Base-by-base conservation (phyloP, 192 early-diverging fungal species). In the Chytriomyces confervae region DNA sequence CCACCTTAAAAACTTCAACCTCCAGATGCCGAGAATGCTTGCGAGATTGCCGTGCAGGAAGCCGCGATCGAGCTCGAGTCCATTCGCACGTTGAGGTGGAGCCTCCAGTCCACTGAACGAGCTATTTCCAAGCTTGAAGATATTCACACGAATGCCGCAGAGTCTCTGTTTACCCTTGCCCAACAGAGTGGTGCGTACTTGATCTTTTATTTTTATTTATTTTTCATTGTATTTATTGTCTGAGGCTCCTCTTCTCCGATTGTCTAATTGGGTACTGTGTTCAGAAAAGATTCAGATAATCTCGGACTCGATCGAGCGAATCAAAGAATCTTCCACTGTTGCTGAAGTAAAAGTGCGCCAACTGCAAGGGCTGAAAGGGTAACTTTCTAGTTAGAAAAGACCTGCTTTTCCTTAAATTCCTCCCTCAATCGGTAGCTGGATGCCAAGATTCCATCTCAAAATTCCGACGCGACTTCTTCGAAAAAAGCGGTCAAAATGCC, bases 271-370 rank as follows among this genome's bases (percentile, higher is more conserved):
- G 36, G 36, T 36, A 1, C 36, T 36, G 36, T 36, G 36, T 36
- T 36, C 72, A 76, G 74, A 76, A 50, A 76, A 76, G 63, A 27
- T 76, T 13, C 24, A 64, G 5, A 50, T 18, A 7, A 45, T 49
- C 9, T 8, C 13, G 13, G 50, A 76, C 20, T 51, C 74, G 9
- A 64, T 76, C 36, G 8, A 66, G 5, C 8, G 50, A 29, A 76
- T 76, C 13, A 48, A 66, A n/a, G 62, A 76, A 13, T 24, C 18
- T 20, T 47, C 62, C n/a, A 64, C 64, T 3, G 46, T 29, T 9
- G 61, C 74, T 8, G 74, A 76, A 7, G 16, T 48, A 9, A 76
- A 76, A 76, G 74, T 76, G 29, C n/a, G 61, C 7, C 20, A 76
- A 66, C 63, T 76, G 7, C 9, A 66, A 9, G 6, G 64, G 1